These are phyloP conservation scores for Macrolepiota albuminosa DNA, from an alignment of 768 basidiomycete genomes.

Conservation along the genomic window DNA sequence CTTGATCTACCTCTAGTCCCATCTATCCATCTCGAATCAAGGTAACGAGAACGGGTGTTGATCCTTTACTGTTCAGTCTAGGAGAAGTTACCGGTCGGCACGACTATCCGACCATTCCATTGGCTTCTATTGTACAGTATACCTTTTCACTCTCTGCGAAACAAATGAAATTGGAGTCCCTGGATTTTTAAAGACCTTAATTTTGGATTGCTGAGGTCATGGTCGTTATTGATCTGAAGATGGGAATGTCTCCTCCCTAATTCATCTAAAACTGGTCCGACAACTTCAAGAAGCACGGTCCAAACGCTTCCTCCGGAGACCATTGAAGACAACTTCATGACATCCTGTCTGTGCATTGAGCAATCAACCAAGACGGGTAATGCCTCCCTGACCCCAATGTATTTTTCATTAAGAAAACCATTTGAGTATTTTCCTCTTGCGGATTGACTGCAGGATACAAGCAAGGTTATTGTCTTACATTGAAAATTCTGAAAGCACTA, in stretches of 20 bases:
- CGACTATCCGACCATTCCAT: not conserved
- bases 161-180: not conserved
- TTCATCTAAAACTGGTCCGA: not conserved
- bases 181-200: not conserved
- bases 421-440: too few species aligned
- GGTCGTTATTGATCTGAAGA: not conserved
- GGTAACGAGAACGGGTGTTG: not conserved
- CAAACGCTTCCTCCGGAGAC: too few species aligned
- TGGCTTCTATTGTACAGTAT: not conserved
- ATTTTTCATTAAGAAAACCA: too few species aligned
- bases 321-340: too few species aligned
- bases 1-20: not conserved
- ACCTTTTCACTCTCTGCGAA: not conserved
- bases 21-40: not conserved
- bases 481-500: too few species aligned
- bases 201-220: not conserved
- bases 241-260: not conserved
- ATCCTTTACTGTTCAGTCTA: not conserved
- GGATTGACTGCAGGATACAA: too few species aligned
- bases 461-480: too few species aligned
- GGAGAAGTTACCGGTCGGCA: not conserved
- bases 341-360: too few species aligned
- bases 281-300: not conserved
- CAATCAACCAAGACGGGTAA: too few species aligned
- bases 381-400: too few species aligned